phyloP scores from a whole-genome alignment of 2,329 filamentous ascomycete species.

The Alternaria gansuensis region DNA sequence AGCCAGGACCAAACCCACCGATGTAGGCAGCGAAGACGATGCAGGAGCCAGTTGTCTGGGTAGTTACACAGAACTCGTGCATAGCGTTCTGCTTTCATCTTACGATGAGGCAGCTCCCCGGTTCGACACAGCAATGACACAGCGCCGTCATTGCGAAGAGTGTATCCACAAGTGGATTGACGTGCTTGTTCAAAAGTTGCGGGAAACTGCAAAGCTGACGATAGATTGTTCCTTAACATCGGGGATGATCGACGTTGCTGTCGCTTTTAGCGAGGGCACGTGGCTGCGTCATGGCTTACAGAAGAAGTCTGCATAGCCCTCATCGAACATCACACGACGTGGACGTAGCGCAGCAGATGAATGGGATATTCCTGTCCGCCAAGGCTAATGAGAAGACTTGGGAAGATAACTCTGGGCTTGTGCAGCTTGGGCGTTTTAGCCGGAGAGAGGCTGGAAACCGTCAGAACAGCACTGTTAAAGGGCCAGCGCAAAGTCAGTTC shows the following conservation, averaged over 20 bases:
- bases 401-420: constrained; percentile 21
- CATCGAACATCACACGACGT: constrained; percentile 7
- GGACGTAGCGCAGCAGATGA: constrained; percentile 33
- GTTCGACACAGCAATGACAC: not conserved
- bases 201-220: not conserved
- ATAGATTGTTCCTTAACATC: constrained; percentile 5
- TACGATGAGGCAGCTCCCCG: not conserved
- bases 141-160: not conserved
- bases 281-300: constrained; percentile 22
- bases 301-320: constrained; percentile 18
- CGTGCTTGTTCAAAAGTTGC: not conserved
- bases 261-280: constrained; percentile 30
- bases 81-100: constrained; percentile 1
- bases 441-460: constrained; percentile 23
- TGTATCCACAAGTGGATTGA: not conserved
- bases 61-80: constrained; percentile 5
- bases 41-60: not conserved
- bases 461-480: constrained; percentile 4
- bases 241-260: constrained; percentile 31
- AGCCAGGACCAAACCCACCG: constrained; percentile 1
- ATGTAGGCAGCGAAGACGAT: constrained; percentile 5
- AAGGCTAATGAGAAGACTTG: constrained; percentile 27
- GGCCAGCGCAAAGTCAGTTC: not conserved
- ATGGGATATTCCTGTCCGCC: constrained; percentile 17
- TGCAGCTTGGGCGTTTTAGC: constrained; percentile 30